Evolutionary conservation across 768 basidiomycete genomes (phyloP).

Genomic region (Boletus insuetus): DNA sequence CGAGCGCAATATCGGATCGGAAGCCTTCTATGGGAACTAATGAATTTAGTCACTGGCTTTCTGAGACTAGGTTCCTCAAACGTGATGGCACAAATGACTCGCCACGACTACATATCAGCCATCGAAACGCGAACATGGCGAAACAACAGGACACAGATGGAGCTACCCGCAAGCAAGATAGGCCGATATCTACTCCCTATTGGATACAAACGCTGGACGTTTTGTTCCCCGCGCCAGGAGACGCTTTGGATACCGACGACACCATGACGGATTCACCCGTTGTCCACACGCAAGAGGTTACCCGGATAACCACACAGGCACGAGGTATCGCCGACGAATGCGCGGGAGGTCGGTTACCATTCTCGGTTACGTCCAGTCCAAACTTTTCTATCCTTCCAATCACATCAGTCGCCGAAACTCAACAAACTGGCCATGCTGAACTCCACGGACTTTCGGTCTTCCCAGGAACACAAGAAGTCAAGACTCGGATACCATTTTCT

Average conservation of each 20-base stretch:
- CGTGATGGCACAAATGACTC: constrained; percentile 13
- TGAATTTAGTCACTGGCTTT: constrained; percentile 33
- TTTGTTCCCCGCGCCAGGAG: constrained; percentile 21
- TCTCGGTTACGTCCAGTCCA: constrained; percentile 6
- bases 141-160: constrained; percentile 9
- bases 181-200: constrained; percentile 5
- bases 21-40: constrained; percentile 15
- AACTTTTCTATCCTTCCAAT: constrained; percentile 4
- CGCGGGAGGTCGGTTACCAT: constrained; percentile 13
- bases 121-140: constrained; percentile 15
- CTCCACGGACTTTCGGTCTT: constrained; percentile 29
- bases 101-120: constrained; percentile 7
- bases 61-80: constrained; percentile 28
- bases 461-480: constrained; percentile 20
- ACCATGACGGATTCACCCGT: constrained; percentile 29
- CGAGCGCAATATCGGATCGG: constrained; percentile 8
- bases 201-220: constrained; percentile 23
- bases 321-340: constrained; percentile 8
- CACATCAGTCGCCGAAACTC: constrained; percentile 12
- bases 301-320: constrained; percentile 6
- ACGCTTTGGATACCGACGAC: constrained; percentile 2
- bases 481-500: constrained; percentile 1
- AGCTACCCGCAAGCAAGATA: constrained; percentile 2
- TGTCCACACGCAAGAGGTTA: constrained; percentile 12
- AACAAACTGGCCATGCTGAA: constrained; percentile 1